Evolutionary conservation across 768 basidiomycete genomes (phyloP).

Genomic region (Pulveroboletus sp.): DNA sequence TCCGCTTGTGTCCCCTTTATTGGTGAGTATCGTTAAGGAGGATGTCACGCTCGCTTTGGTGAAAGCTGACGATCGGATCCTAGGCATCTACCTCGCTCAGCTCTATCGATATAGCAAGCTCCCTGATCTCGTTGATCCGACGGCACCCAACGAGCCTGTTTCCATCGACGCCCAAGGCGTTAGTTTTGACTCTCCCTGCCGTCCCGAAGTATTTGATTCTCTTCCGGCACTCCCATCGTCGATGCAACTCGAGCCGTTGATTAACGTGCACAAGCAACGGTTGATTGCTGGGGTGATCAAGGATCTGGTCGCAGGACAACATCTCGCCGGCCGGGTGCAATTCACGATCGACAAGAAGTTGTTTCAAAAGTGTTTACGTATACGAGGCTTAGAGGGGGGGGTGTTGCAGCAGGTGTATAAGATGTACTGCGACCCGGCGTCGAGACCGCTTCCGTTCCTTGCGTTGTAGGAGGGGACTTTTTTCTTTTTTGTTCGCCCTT

Average conservation of each 20-base stretch:
- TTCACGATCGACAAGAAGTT: conserved; percentile 69
- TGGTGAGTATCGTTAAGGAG: conserved; percentile 40
- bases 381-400: conserved; percentile 59
- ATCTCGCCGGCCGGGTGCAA: conserved; percentile 69
- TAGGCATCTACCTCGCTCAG: conserved; percentile 76
- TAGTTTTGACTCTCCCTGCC: conserved; percentile 63
- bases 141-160: conserved; percentile 65
- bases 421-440: conserved; percentile 31
- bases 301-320: conserved; percentile 75
- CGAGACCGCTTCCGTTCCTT: conserved; percentile 18
- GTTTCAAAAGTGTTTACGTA: conserved; percentile 67
- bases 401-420: conserved; percentile 46
- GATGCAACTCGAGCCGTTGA: conserved; percentile 81
- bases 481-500: background rate
- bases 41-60: background rate
- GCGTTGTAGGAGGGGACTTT: conserved; percentile 10
- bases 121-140: conserved; percentile 81
- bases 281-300: conserved; percentile 78
- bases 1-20: conserved; percentile 79
- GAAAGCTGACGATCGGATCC: conserved; percentile 4
- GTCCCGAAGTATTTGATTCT: conserved; percentile 75
- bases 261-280: conserved; percentile 87
- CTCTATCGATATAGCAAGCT: conserved; percentile 59
- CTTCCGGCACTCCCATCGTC: conserved; percentile 65
- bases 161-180: conserved; percentile 57